Base-by-base conservation (phyloP, 129 eudicot genomes). In the Smallanthus sonchifolius region DNA sequence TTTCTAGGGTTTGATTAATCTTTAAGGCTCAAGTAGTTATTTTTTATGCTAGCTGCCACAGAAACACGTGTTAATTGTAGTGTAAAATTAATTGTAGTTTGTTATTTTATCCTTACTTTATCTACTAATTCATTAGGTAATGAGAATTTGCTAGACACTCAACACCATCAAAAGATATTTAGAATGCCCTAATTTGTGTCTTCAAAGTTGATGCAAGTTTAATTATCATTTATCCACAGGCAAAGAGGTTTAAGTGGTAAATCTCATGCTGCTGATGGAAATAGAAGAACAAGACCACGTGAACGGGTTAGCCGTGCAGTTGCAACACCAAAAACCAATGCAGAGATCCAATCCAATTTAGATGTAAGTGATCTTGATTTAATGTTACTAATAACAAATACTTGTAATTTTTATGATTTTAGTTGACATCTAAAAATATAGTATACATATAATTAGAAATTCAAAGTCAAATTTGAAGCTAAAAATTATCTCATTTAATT, bases 261-360 rank as follows among this genome's bases (percentile, higher is more conserved):
- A 76, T 63, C 95, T 71, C 89, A 72, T 1, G 83, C 64, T 20
- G 67, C 44, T 13, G 91, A 91, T 72, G 92, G 90, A 38, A 75
- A 57, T 49, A 86, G 83, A 81, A 86, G 85, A 83, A 67, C 82
- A 28, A 80, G 88, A 37, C 24, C 79, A 7, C 87, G 95, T 56
- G 85, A 84, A 32, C 82, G 91, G 42, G 73, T 60, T 49, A 69
- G 67, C 35, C 79, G 88, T 16, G 88, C 82, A 34, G 75, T 79
- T 69, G 88, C 95, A 44, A 91, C 95, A 59, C 95, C 91, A 9
- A 88, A 88, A 76, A 91, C 88, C 65, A 88, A 88, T 79, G 95
- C 95, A 34, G 95, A 88, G 57, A 83, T 83, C 51, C 95, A 88
- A 72, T 44, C 91, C 28, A 86, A 84, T 75, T 75, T 88, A 67